Percentiles rank a stretch among this genome's conserved stretches.
These are phyloP conservation scores for Starmera amethionina DNA, from an alignment of 805 yeast genomes.

Conservation along the genomic window DNA sequence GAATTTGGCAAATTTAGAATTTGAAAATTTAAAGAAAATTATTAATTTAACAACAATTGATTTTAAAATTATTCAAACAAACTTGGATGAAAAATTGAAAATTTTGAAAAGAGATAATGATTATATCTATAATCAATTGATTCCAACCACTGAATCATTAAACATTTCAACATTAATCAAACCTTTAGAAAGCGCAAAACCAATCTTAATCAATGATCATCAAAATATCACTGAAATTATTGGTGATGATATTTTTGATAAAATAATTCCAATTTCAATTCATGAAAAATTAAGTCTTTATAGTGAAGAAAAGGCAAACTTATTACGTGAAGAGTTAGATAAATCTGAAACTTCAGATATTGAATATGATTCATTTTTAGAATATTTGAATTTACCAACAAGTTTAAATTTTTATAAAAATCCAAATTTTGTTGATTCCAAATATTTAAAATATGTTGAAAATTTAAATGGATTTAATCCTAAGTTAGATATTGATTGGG, in stretches of 20 bases:
- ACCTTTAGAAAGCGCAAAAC: constrained; percentile 58
- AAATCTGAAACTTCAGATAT: constrained; percentile 68
- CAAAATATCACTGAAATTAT: constrained; percentile 34
- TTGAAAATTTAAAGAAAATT: constrained; percentile 20
- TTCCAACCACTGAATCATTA: constrained; percentile 54
- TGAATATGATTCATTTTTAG: constrained; percentile 70
- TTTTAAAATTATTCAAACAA: constrained; percentile 20
- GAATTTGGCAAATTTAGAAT: constrained; percentile 37
- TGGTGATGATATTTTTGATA: constrained; percentile 53
- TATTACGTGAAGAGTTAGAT: constrained; percentile 67
- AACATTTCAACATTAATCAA: constrained; percentile 42
- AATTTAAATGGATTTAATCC: constrained; percentile 15
- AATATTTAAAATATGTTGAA: constrained; percentile 13
- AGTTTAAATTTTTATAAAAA: constrained; percentile 45
- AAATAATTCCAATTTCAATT: constrained; percentile 76
- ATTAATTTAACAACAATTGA: constrained; percentile 25
- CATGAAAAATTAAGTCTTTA: constrained; percentile 83
- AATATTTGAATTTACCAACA: constrained; percentile 67
- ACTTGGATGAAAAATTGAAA: constrained; percentile 25
- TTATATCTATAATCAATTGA: constrained; percentile 69
- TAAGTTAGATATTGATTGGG: constrained; percentile 7
- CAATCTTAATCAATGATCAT: constrained; percentile 40
- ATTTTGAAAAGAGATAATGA: constrained; percentile 74
- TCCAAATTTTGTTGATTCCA: background rate
- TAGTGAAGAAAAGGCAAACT: constrained; percentile 79